Evolutionary conservation across 257 asterid genomes (phyloP).

Genomic region (Solanum neorickii): DNA sequence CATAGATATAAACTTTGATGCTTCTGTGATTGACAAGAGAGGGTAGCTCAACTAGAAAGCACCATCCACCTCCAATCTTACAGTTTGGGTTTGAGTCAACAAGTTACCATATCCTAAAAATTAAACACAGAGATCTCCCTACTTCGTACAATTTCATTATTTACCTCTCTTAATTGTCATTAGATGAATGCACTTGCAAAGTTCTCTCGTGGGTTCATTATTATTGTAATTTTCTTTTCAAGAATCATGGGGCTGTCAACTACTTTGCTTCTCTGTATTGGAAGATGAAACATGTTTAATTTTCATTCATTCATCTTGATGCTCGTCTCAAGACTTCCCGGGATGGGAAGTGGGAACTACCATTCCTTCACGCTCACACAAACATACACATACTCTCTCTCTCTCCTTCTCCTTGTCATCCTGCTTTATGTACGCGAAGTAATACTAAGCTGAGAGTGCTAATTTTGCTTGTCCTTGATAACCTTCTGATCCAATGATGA

Average conservation of each 20-base stretch:
- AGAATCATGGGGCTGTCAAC: neutral
- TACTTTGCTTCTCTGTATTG: neutral
- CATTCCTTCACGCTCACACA: neutral
- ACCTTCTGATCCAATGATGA: neutral
- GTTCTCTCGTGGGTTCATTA: neutral
- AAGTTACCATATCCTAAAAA: neutral
- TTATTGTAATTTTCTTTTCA: neutral
- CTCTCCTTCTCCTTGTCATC: neutral
- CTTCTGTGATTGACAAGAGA: neutral
- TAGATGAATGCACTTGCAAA: neutral
- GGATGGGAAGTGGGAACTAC: neutral
- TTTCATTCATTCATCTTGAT: neutral
- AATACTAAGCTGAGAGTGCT: neutral
- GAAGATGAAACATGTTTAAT: neutral
- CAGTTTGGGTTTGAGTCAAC: neutral
- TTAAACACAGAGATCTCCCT: neutral
- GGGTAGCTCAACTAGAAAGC: neutral
- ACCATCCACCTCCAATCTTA: neutral
- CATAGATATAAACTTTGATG: neutral
- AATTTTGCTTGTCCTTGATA: neutral
- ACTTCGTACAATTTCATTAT: neutral
- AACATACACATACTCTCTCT: neutral
- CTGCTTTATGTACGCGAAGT: neutral
- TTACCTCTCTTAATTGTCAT: neutral
- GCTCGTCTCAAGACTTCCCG: neutral